Evolutionary conservation across 2,329 filamentous ascomycete species (phyloP).

Genomic region (Podosphaera fusca): DNA sequence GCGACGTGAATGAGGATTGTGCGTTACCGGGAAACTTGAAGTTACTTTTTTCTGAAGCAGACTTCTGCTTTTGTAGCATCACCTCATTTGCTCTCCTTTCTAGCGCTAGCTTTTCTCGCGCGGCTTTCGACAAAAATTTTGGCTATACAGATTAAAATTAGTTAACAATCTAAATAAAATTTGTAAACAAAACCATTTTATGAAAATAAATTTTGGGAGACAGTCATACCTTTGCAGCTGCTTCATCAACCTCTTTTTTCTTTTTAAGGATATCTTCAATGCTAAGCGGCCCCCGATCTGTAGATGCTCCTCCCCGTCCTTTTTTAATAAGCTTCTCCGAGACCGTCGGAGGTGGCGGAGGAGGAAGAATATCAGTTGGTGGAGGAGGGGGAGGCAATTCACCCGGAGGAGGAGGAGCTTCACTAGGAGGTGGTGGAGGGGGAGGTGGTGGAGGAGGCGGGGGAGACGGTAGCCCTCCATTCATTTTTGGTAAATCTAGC

Average conservation of each 20-base stretch:
- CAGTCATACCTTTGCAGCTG: conserved; percentile 43
- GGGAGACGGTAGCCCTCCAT: conserved; percentile 3
- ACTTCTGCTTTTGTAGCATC: conserved; percentile 33
- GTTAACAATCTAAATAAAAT: too few relatives aligned
- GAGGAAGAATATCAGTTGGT: conserved; percentile 17
- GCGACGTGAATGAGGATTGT: conserved; percentile 3
- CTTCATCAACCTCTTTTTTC: conserved; percentile 69
- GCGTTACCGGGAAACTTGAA: conserved; percentile 8
- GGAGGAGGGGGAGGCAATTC: conserved; percentile 18
- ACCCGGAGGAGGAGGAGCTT: conserved; percentile 12
- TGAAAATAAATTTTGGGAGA: neutral
- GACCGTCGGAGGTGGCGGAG: conserved; percentile 24
- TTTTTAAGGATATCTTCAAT: conserved; percentile 69
- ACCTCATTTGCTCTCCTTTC: conserved; percentile 56
- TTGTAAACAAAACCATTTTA: conserved; percentile 12
- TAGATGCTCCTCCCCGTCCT: conserved; percentile 23
- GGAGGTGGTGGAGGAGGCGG: conserved; percentile 16
- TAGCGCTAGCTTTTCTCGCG: conserved; percentile 57
- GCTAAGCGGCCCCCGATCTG: conserved; percentile 34
- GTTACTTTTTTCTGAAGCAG: conserved; percentile 12
- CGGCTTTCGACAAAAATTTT: conserved; percentile 64
- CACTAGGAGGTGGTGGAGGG: conserved; percentile 19
- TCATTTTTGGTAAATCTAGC: too few relatives aligned
- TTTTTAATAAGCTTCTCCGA: conserved; percentile 23
- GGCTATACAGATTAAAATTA: conserved; percentile 24